A percentile compares a stretch with the other conserved stretches of the same genome.
phyloP scores from a whole-genome alignment of 1,284 basidiomycete genomes.

The Cryptococcus maquisensis region DNA sequence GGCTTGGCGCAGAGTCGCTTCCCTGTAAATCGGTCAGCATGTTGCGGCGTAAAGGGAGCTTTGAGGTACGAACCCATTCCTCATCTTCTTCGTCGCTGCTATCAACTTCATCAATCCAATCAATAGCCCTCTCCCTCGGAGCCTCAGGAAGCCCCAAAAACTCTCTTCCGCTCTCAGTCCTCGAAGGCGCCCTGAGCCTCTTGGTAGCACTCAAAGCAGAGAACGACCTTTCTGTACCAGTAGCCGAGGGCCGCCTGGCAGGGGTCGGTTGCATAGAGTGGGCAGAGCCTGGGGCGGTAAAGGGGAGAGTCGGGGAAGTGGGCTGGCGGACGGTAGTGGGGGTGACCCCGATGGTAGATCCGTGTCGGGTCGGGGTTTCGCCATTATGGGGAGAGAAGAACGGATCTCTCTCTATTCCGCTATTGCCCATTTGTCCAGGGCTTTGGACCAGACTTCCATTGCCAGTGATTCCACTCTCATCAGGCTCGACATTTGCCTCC shows the following conservation, averaged over 20 bases:
- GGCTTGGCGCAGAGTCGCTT: slow-evolving; percentile 13
- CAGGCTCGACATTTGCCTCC: slow-evolving; percentile 27
- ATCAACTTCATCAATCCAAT: slow-evolving; percentile 31
- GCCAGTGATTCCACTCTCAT: slow-evolving; percentile 8
- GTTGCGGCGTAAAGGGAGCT: neutral
- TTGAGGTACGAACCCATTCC: slow-evolving; percentile 39
- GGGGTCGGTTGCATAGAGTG: slow-evolving; percentile 22
- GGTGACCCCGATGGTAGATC: slow-evolving; percentile 4
- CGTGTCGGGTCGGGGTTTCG: neutral
- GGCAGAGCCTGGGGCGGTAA: slow-evolving; percentile 46
- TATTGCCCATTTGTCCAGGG: slow-evolving; percentile 14
- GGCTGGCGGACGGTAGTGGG: slow-evolving; percentile 5
- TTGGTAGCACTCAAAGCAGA: slow-evolving; percentile 6
- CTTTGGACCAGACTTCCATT: slow-evolving; percentile 1
- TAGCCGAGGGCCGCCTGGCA: slow-evolving; percentile 1
- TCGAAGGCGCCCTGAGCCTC: slow-evolving; percentile 8
- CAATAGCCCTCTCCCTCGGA: slow-evolving; percentile 18
- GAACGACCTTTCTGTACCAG: slow-evolving; percentile 4
- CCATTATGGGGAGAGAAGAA: slow-evolving; percentile 31
- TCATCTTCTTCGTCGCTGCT: slow-evolving; percentile 44
- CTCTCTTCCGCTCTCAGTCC: slow-evolving; percentile 45
- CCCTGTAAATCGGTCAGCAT: slow-evolving; percentile 8
- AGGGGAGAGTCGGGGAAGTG: slow-evolving; percentile 24
- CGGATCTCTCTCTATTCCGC: slow-evolving; percentile 29
- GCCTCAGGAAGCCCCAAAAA: slow-evolving; percentile 48